These are phyloP conservation scores for Chrysoporthe austroafricana DNA, from an alignment of 2,329 filamentous ascomycete species.

Conservation along the genomic window DNA sequence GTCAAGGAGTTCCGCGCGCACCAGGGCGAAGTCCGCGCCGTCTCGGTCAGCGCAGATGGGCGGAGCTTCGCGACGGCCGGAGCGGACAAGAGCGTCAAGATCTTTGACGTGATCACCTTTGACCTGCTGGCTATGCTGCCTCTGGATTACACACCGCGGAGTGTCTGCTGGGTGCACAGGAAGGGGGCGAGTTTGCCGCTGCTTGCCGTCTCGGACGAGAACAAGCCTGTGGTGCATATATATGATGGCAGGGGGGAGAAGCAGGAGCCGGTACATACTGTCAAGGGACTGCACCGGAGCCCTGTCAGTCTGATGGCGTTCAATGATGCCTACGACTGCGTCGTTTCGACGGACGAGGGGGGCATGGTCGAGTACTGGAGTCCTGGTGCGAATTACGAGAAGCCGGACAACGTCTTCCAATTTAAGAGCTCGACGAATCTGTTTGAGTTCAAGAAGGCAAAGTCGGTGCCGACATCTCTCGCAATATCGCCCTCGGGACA, in stretches of 20 bases:
- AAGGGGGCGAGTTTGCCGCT: slow-evolving; percentile 86
- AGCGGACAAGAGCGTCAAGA: slow-evolving; percentile 76
- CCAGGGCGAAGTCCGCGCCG: slow-evolving; percentile 78
- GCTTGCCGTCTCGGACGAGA: slow-evolving; percentile 79
- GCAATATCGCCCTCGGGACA: slow-evolving; percentile 84
- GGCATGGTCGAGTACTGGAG: slow-evolving; percentile 99
- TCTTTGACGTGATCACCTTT: slow-evolving; percentile 83
- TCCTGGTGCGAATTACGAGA: slow-evolving; percentile 79
- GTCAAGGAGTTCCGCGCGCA: slow-evolving; percentile 98
- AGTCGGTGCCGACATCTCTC: slow-evolving; percentile 79
- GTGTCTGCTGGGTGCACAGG: slow-evolving; percentile 89
- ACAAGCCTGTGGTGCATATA: slow-evolving; percentile 73
- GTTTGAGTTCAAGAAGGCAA: slow-evolving; percentile 97
- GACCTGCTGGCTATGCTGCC: slow-evolving; percentile 82
- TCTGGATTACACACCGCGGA: slow-evolving; percentile 75
- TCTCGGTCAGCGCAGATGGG: slow-evolving; percentile 86
- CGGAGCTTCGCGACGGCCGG: slow-evolving; percentile 92
- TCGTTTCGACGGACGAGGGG: slow-evolving; percentile 83
- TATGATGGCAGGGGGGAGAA: slow-evolving; percentile 91
- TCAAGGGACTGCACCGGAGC: slow-evolving; percentile 79
- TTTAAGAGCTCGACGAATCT: slow-evolving; percentile 93
- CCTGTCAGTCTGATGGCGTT: slow-evolving; percentile 86
- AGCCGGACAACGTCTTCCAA: slow-evolving; percentile 88
- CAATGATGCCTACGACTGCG: slow-evolving; percentile 87
- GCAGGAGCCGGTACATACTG: slow-evolving; percentile 72